Evolutionary conservation across 1,284 basidiomycete species (phyloP), one percentile per base, ranked within the genome.

Genomic region (Ganoderma meredithae): DNA sequence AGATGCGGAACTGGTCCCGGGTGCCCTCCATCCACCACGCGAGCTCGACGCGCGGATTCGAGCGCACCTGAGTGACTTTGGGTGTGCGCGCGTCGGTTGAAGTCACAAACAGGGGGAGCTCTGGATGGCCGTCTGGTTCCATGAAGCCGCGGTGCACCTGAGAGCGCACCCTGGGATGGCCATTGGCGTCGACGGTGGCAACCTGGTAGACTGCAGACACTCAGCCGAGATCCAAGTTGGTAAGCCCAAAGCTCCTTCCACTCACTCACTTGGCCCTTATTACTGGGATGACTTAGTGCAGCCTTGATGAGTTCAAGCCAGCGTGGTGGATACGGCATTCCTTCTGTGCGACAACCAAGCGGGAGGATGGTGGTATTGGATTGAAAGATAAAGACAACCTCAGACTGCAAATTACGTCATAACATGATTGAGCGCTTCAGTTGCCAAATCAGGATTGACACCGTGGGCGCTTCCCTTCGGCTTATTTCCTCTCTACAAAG

Each of bases 1-100:
- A 69, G 69, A 92, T 79, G 67, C 90, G 86, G 73, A 86, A 90
- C 73, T 93, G 90, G 72, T 89, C 85, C 64, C 83, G 76, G 0
- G 84, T 83, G 31, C 82, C 82, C 36, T 83, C 81, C 68, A 86
- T 83, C 88, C 88, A 92, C 85, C 87, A 91, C 7, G 81, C 84
- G 39, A 87, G 71, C 75, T 91, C 88, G 61, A 87, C 83, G 65
- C 79, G 73, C 9, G 81, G 76, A 68, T 82, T 82, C 4, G 68
- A 62, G 36, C 80, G 79, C 47, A 91, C 78, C 71, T 92, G 86
- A 0, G 76, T 49, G 31, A 85, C 82, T 71, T 93, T 93, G 41
- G 87, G 86, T 2, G 86, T 82, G 40, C 91, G 88, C 44, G 87
- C 77, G 72, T 81, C 79, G n/a, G 76, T 75, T 66, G 81, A 77